Base-by-base conservation (phyloP, 2,329 filamentous ascomycete species). In the Grosmannia huntii region DNA sequence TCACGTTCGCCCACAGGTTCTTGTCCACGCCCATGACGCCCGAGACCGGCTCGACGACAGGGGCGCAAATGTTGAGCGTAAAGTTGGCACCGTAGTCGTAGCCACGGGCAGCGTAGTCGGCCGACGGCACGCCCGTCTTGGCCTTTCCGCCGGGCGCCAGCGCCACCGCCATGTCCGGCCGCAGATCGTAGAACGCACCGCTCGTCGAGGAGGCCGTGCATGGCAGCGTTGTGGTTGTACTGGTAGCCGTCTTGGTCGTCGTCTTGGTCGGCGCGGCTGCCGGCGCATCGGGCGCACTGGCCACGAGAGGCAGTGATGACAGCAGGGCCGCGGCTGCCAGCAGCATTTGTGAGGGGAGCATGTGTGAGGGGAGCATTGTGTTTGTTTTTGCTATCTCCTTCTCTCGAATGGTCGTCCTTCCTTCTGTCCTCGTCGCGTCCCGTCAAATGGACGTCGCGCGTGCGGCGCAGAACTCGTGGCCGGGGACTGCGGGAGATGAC, bases 71-170 rank as follows among this genome's bases (percentile, higher is more conserved):
- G 72, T 94, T 94, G 65, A 92, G 68, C 2, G 88, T 92, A 67
- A 94, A 94, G 73, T 92, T 92, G 62, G 83, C 82, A 62, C 81
- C 83, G 64, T 90, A 89, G 71, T 92, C 89, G 69, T 84, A 87
- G 38, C 89, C 89, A 60, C 80, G 80, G 9, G 86, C 83, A 62
- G 82, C 77, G 69, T 84, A 84, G 67, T 83, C 80, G 36, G 73
- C 71, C 11, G 71, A 70, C 12, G 72, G 70, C 31, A 68, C 69
- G 16, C 72, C 72, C 62, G 72, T 74, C 61, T 73, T 70, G 16
- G 72, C 66, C 64, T 77, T 78, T 33, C 68, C 66, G 6, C 71
- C 74, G 52, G 78, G 73, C 25, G 72, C 69, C 5, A 71, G 67
- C 19, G 68, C 65, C 31, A 76, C 67, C 33, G 79, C 80, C 41